Base-by-base conservation (phyloP, 768 basidiomycete genomes). In the Naganishia friedmannii region DNA sequence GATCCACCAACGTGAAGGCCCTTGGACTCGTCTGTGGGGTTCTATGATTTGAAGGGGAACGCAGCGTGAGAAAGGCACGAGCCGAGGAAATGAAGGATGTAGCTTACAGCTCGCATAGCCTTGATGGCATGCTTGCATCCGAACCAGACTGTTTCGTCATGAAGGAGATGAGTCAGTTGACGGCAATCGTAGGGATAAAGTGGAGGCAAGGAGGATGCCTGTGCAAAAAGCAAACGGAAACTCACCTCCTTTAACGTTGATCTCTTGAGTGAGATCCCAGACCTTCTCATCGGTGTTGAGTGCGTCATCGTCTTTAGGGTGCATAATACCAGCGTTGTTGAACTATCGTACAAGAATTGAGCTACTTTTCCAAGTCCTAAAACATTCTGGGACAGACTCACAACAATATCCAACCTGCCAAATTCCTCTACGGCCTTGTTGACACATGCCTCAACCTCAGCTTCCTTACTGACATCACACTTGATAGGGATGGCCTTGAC, bases 291-390 rank as follows among this genome's bases (percentile, higher is more conserved):
- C 93, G 21, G 96, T 99, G 80, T 92, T 95, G 77, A 97, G 84
- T 15, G 95, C 96, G 78, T 93, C 89, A 78, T 96, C 95, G 75
- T 99, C 95, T 71, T 69, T 87, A 21, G 92, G 88, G 79, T 97
- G 96, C 96, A 99, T 99, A 77, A 99, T 95, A n/a, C 95, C 94
- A 88, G 78, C 93, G 77, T 96, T 96, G 80, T 96, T 96, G 81
- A 95, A 96, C 93, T 95, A 71, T 17, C n/a, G 34, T 34, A 29
- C 46, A 12, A 39, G 19, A 32, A 2, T 29, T 42, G 39, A 23
- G 39, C 39, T 31, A 26, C 39, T 45, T 9, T 19, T 15, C 7
- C 1, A 8, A 6, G 39, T 29, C 17, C n/a, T 48, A 17, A n/a
- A 53, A 56, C 48, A 23, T 34, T 15, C 15, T 10, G 17, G 29